Conservation (phyloP, 352 stramenopile genomes). For the Phytophthora macrochlamydospora region DNA sequence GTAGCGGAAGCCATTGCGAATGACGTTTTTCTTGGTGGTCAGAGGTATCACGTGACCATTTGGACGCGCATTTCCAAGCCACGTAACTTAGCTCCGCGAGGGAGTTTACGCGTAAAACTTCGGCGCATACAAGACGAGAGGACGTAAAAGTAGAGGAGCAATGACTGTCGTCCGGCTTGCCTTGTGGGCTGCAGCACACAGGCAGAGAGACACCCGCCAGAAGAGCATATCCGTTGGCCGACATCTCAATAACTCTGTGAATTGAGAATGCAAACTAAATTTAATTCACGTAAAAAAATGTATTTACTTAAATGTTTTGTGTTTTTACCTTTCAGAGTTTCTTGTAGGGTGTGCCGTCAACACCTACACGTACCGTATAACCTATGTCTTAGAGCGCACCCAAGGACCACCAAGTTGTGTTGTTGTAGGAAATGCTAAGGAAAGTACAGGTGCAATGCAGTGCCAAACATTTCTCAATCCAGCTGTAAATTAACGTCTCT, state of each 20-base stretch:
- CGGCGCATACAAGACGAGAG: slow-evolving; percentile 14
- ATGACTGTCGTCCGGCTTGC: neutral
- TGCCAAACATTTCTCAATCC: too few species aligned
- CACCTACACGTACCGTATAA: neutral
- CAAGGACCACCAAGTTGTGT: too few species aligned
- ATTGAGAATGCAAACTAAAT: too few species aligned
- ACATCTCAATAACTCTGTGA: slow-evolving; percentile 3
- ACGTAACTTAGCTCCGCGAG: slow-evolving; percentile 24
- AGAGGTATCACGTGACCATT: neutral
- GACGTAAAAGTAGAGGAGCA: neutral
- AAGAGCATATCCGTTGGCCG: slow-evolving; percentile 9
- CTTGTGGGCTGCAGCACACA: slow-evolving; percentile 16
- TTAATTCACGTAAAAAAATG: too few species aligned
- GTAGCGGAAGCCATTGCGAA: slow-evolving; percentile 33
- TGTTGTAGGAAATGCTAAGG: too few species aligned
- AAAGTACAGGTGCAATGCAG: too few species aligned
- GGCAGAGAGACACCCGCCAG: slow-evolving; percentile 29
- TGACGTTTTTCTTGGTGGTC: slow-evolving; percentile 8
- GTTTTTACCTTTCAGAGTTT: too few species aligned
- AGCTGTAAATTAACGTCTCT: too few species aligned
- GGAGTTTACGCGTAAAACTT: slow-evolving; percentile 25
- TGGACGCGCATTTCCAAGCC: slow-evolving; percentile 29
- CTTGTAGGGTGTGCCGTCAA: too few species aligned
- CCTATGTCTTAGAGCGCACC: too few species aligned
- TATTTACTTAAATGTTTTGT: too few species aligned